Conservation (phyloP, 352 stramenopile species). For the Globisporangium acanthophoron region DNA sequence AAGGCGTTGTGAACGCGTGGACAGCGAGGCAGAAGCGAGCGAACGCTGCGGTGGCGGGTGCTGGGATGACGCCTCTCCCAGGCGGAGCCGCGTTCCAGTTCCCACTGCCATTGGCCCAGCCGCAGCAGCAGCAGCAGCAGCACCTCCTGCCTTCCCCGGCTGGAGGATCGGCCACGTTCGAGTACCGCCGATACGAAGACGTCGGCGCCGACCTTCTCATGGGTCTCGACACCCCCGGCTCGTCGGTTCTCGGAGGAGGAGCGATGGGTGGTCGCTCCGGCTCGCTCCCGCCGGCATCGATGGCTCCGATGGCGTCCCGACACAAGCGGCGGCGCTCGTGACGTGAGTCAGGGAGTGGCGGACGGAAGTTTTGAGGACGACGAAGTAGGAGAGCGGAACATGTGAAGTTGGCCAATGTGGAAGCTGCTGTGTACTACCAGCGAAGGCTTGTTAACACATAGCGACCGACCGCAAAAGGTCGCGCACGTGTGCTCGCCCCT, state of each 20-base stretch:
- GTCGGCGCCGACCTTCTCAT: constrained; percentile 3
- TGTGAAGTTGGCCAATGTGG: no score
- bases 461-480: no score
- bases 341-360: no score
- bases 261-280: background rate
- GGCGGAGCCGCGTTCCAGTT: background rate
- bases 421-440: no score
- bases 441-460: no score
- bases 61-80: no score
- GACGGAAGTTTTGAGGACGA: no score
- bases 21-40: background rate
- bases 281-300: background rate
- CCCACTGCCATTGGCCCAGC: background rate
- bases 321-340: constrained; percentile 1
- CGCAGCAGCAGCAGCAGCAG: background rate
- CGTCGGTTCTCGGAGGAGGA: background rate
- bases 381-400: no score
- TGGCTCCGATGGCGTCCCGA: background rate
- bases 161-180: background rate
- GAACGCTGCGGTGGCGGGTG: background rate
- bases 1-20: background rate
- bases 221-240: constrained; percentile 1
- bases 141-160: background rate
- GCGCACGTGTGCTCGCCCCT: no score
- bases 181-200: constrained; percentile 3